These are phyloP conservation scores for Flaveria sonorensis DNA, from an alignment of 129 eudicot genomes.

Conservation along the genomic window DNA sequence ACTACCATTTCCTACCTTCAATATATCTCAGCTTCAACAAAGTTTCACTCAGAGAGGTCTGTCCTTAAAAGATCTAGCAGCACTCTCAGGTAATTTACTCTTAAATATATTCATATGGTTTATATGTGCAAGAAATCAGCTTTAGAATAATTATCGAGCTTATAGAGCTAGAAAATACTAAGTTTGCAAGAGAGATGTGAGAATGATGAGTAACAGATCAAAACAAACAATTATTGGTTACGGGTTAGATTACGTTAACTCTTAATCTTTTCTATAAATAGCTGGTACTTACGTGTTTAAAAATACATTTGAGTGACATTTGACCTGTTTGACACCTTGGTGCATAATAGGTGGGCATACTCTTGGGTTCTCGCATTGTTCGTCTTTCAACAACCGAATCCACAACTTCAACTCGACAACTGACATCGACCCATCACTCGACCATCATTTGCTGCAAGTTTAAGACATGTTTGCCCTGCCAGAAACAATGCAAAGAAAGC, in stretches of 20 bases:
- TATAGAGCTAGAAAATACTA: background rate
- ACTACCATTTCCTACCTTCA: slow-evolving; percentile 72
- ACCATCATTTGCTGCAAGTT: slow-evolving; percentile 60
- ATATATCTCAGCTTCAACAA: slow-evolving; percentile 70
- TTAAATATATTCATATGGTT: background rate
- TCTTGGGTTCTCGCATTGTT: slow-evolving; percentile 38
- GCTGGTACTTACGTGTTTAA: background rate
- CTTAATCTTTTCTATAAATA: background rate
- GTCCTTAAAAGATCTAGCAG: slow-evolving; percentile 63
- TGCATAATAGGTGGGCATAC: slow-evolving; percentile 38
- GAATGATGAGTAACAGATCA: background rate
- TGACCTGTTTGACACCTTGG: background rate
- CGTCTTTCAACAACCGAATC: slow-evolving; percentile 41
- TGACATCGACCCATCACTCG: slow-evolving; percentile 62
- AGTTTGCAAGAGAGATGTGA: too few relatives aligned
- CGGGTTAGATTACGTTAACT: background rate
- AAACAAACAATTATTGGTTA: background rate
- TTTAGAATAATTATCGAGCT: background rate
- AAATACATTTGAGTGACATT: background rate
- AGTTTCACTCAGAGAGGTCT: slow-evolving; percentile 77
- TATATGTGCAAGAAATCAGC: background rate
- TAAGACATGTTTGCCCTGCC: slow-evolving; percentile 55
- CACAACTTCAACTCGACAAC: slow-evolving; percentile 40
- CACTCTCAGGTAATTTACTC: slow-evolving; percentile 61
- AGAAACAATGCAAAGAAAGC: slow-evolving; percentile 59